These are phyloP conservation scores for Plasmodium malariae DNA, from an alignment of 169 alveolate species.

Conservation along the genomic window DNA sequence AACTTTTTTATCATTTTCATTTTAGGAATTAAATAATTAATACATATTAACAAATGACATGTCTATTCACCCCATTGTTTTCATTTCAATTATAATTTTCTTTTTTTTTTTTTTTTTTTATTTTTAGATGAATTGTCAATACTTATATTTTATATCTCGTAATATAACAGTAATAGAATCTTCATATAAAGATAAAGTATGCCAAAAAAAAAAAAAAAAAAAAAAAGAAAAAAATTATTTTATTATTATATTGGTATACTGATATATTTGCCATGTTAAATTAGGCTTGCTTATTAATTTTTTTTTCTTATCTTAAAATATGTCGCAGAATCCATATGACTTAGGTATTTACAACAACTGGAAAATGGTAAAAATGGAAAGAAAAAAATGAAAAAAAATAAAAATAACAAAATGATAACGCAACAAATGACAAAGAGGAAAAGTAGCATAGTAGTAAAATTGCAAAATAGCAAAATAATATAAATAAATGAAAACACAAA, in stretches of 20 bases:
- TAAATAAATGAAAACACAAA: not conserved
- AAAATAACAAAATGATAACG: not conserved
- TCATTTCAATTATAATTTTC: not conserved
- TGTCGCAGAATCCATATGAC: constrained; percentile 58
- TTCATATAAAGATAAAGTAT: constrained; percentile 48
- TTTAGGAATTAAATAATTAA: not conserved
- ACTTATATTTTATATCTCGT: constrained; percentile 47
- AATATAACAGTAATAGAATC: constrained; percentile 58
- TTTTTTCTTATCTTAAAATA: not conserved
- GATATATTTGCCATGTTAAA: not conserved
- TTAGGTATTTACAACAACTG: constrained; percentile 58
- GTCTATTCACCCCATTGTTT: not conserved
- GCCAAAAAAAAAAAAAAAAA: not conserved
- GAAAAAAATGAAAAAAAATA: not conserved
- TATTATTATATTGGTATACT: not conserved
- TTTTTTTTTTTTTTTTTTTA: not conserved
- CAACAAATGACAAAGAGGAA: too few relatives aligned
- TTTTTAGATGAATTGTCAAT: constrained; percentile 54
- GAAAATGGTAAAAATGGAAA: constrained; percentile 22
- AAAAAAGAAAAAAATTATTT: too few relatives aligned
- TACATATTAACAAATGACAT: too few relatives aligned
- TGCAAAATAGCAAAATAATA: not conserved
- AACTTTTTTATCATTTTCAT: not conserved
- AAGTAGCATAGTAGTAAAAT: too few relatives aligned
- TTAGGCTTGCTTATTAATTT: not conserved